Conservation (phyloP, 306 rosid species). For the Prinsepia uniflora region DNA sequence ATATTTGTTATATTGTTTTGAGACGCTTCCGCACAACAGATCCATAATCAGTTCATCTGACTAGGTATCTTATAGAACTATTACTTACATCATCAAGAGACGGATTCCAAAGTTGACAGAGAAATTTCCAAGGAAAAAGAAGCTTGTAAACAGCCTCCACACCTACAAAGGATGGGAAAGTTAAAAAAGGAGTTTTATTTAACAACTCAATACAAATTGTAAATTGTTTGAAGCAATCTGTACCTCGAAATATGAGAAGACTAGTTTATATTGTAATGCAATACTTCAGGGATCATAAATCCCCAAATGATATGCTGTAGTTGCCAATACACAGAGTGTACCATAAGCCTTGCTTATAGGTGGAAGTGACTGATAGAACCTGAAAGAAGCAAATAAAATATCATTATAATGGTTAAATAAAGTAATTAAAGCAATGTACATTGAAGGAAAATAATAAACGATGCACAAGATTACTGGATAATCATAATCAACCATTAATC, state of each 20-base stretch:
- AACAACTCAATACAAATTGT: background rate
- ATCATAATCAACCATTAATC: background rate
- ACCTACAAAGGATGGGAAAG: slow-evolving; percentile 48
- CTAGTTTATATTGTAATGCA: slow-evolving; percentile 39
- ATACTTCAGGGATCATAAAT: slow-evolving; percentile 18
- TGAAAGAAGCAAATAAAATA: slow-evolving; percentile 36
- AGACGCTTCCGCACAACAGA: no score
- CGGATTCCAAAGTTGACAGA: slow-evolving; percentile 90
- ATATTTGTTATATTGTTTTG: no score
- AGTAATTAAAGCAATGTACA: slow-evolving; percentile 5
- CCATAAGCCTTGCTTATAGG: slow-evolving; percentile 92
- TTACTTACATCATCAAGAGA: slow-evolving; percentile 85
- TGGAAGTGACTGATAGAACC: slow-evolving; percentile 81
- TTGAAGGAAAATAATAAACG: background rate
- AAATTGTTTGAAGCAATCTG: background rate
- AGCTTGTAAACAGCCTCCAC: slow-evolving; percentile 87
- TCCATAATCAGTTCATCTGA: slow-evolving; percentile 9
- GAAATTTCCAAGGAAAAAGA: slow-evolving; percentile 83
- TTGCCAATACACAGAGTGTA: slow-evolving; percentile 63
- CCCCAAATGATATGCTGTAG: slow-evolving; percentile 56
- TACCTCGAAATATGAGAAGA: slow-evolving; percentile 71
- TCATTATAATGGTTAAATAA: background rate
- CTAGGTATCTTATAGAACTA: background rate
- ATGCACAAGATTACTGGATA: background rate
- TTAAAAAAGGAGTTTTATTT: slow-evolving; percentile 13